phyloP scores from a whole-genome alignment of 2,329 filamentous ascomycete genomes.

The Ramularia endophylla region DNA sequence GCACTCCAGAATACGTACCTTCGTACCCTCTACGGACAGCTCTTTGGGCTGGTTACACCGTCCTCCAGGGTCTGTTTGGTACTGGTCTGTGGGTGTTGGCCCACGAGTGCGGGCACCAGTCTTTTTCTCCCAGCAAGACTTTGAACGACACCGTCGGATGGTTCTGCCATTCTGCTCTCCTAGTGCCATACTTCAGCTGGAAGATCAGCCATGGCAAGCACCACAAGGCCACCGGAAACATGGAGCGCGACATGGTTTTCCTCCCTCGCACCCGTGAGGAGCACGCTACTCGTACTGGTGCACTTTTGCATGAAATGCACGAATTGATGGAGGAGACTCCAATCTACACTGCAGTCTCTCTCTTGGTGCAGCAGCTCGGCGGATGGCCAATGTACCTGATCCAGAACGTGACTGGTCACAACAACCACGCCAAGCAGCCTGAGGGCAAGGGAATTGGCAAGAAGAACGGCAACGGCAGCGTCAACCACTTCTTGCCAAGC shows the following conservation, averaged over 20 bases:
- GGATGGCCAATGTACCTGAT: constrained; percentile 93
- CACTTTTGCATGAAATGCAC: constrained; percentile 69
- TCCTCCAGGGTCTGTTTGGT: constrained; percentile 85
- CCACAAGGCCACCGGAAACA: constrained; percentile 97
- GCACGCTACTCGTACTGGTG: constrained; percentile 70
- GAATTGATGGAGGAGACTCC: constrained; percentile 96
- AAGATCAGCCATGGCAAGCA: constrained; percentile 99
- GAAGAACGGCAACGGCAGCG: constrained; percentile 73
- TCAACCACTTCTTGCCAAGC: constrained; percentile 90
- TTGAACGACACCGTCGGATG: constrained; percentile 91
- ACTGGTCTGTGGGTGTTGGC: constrained; percentile 95
- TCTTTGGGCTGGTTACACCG: constrained; percentile 63
- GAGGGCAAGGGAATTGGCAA: constrained; percentile 95
- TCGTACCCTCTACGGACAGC: constrained; percentile 59
- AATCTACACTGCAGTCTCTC: constrained; percentile 66
- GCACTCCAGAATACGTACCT: constrained; percentile 78
- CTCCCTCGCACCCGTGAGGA: constrained; percentile 84
- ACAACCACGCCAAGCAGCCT: constrained; percentile 82
- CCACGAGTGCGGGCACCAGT: constrained; percentile 96
- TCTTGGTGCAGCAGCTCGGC: constrained; percentile 78
- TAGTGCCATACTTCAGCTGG: constrained; percentile 99
- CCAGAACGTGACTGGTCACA: constrained; percentile 92
- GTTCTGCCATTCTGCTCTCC: constrained; percentile 78
- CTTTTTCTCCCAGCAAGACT: constrained; percentile 87
- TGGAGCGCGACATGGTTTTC: constrained; percentile 99